Conservation (phyloP, 2,329 filamentous ascomycete species). For the Colletotrichum lentis region DNA sequence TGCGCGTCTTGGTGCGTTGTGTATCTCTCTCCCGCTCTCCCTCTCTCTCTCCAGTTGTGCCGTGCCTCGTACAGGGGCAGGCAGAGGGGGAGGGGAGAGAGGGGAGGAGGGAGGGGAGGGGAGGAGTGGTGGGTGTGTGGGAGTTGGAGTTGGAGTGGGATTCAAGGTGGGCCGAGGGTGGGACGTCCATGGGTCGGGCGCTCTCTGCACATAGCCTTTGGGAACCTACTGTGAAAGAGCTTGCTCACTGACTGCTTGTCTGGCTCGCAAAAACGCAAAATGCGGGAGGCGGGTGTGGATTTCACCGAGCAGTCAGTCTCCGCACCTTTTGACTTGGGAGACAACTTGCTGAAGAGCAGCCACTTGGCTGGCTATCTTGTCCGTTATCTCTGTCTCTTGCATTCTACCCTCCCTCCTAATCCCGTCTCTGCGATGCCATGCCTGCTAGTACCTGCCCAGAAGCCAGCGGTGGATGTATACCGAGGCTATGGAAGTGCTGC, state of each 20-base stretch:
- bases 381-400: neutral
- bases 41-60: slow-evolving; percentile 3
- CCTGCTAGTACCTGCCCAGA: slow-evolving; percentile 9
- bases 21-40: no score
- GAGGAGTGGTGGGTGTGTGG: slow-evolving; percentile 30
- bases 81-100: slow-evolving; percentile 2
- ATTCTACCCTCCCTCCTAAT: neutral
- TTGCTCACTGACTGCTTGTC: neutral
- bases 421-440: slow-evolving; percentile 6
- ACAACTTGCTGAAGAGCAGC: slow-evolving; percentile 10
- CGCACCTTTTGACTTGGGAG: slow-evolving; percentile 6
- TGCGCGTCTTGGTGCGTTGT: slow-evolving; percentile 22
- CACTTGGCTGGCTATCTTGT: neutral
- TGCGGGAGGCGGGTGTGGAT: slow-evolving; percentile 36
- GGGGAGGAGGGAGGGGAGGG: slow-evolving; percentile 1
- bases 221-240: neutral
- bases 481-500: slow-evolving; percentile 17
- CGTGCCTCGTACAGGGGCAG: slow-evolving; percentile 33
- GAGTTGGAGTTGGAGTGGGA: slow-evolving; percentile 33
- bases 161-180: slow-evolving; percentile 23
- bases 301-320: slow-evolving; percentile 2
- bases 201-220: neutral
- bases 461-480: slow-evolving; percentile 33
- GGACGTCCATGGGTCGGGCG: slow-evolving; percentile 10
- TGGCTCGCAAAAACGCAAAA: neutral